Conservation (phyloP, 2,329 filamentous ascomycete genomes). For the Aspergillus fumigatus region DNA sequence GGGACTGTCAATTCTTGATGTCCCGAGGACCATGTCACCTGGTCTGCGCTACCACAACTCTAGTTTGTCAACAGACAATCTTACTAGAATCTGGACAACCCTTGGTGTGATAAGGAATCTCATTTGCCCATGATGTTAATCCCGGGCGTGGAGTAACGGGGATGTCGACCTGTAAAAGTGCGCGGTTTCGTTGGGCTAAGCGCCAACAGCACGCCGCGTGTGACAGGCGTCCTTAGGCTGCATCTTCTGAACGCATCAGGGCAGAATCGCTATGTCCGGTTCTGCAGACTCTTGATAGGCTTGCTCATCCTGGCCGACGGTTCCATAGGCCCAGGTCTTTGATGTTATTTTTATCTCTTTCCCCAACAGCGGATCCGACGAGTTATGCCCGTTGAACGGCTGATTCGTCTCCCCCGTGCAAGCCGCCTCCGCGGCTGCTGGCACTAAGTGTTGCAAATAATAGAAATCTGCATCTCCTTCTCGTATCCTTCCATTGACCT, state of each 20-base stretch:
- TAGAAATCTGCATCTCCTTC: constrained; percentile 20
- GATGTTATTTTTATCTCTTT: constrained; percentile 23
- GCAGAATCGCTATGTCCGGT: constrained; percentile 5
- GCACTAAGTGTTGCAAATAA: constrained; percentile 25
- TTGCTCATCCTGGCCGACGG: neutral
- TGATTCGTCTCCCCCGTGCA: constrained; percentile 10
- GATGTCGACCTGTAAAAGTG: constrained; percentile 12
- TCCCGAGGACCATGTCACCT: neutral
- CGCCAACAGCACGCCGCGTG: constrained; percentile 27
- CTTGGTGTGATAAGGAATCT: constrained; percentile 11
- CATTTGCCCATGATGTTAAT: constrained; percentile 7
- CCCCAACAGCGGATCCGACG: constrained; percentile 15
- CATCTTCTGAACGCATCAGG: constrained; percentile 15
- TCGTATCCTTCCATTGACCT: constrained; percentile 11
- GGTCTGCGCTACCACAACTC: neutral
- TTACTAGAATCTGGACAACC: neutral
- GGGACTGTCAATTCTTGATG: neutral
- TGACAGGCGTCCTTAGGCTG: constrained; percentile 28
- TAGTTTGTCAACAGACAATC: neutral
- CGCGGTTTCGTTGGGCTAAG: constrained; percentile 18
- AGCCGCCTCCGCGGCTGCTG: constrained; percentile 16
- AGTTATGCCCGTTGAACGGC: constrained; percentile 9
- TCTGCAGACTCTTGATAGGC: constrained; percentile 14
- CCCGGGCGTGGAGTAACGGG: constrained; percentile 2
- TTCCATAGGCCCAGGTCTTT: neutral